Evolutionary conservation across 179 eudicot species (phyloP).

Genomic region (Corrigiola litoralis): DNA sequence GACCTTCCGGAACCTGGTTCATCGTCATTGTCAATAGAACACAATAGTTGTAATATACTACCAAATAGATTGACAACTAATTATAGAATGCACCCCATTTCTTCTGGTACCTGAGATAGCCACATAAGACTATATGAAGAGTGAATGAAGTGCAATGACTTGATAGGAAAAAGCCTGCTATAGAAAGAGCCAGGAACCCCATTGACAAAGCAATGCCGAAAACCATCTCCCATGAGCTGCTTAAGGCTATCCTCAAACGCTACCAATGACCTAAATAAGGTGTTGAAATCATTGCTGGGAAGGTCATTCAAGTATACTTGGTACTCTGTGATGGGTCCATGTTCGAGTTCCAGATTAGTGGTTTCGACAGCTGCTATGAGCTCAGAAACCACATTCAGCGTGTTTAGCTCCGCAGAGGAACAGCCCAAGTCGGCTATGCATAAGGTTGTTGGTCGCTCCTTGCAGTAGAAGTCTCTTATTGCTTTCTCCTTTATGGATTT

Average conservation of each 20-base stretch:
- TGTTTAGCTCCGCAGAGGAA: conserved; percentile 8
- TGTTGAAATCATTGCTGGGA: conserved; percentile 43
- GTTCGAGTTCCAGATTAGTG: neutral
- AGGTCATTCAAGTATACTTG: conserved; percentile 41
- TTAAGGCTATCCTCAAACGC: conserved; percentile 11
- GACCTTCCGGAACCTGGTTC: no score
- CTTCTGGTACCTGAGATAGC: neutral
- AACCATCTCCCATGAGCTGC: neutral
- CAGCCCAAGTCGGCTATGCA: conserved; percentile 19
- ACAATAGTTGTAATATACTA: no score
- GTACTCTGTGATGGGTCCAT: conserved; percentile 14
- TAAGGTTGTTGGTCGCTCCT: neutral
- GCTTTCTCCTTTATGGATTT: conserved; percentile 1
- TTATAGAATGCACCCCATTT: no score
- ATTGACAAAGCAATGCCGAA: conserved; percentile 1
- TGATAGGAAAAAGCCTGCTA: conserved; percentile 1
- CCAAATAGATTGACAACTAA: no score
- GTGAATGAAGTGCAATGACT: neutral
- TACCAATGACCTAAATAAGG: conserved; percentile 32
- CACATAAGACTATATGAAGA: conserved; percentile 5
- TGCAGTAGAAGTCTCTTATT: neutral
- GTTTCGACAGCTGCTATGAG: conserved; percentile 22
- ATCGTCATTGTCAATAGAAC: no score
- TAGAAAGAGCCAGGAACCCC: conserved; percentile 13
- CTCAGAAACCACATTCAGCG: conserved; percentile 2